phyloP scores from a whole-genome alignment of 352 stramenopile species.

The Aphanomyces stellatus region DNA sequence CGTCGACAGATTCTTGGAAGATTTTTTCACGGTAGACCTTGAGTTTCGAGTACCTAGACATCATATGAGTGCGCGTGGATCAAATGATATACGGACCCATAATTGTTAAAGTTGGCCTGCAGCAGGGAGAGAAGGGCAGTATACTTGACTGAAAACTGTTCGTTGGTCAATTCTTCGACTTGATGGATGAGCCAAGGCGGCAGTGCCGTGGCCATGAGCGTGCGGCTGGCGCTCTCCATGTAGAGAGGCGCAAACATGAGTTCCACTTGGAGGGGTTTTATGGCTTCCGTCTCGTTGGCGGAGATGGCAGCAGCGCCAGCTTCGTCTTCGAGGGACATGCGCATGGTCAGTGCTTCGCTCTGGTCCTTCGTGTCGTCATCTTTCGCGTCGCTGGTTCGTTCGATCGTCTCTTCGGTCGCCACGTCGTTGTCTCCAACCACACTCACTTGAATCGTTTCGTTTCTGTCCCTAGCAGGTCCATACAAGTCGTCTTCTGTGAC shows the following conservation, averaged over 20 bases:
- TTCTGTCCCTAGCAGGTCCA: neutral
- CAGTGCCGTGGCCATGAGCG: neutral
- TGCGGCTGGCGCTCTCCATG: neutral
- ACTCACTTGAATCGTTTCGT: neutral
- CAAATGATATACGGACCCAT: neutral
- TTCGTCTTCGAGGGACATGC: neutral
- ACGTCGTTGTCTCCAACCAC: neutral
- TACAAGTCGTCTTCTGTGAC: neutral
- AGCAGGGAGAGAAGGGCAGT: neutral
- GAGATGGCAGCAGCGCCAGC: neutral
- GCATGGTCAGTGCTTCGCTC: neutral
- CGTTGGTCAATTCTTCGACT: neutral
- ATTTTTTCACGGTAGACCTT: slow-evolving; percentile 71
- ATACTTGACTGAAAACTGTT: slow-evolving; percentile 11
- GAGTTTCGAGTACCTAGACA: slow-evolving; percentile 34
- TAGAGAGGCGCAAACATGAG: neutral
- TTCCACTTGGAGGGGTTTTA: neutral
- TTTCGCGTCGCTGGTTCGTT: neutral
- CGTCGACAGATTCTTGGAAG: slow-evolving; percentile 70
- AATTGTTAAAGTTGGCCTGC: neutral
- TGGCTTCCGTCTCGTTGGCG: too few relatives aligned
- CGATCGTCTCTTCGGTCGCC: neutral
- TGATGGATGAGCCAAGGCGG: slow-evolving; percentile 1
- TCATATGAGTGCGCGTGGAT: neutral
- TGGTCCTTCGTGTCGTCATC: neutral